A percentile compares a stretch with the other conserved stretches of the same genome.
These are phyloP conservation scores for Apiotrichum gracile DNA, from an alignment of 1,284 basidiomycete species.

Conservation along the genomic window DNA sequence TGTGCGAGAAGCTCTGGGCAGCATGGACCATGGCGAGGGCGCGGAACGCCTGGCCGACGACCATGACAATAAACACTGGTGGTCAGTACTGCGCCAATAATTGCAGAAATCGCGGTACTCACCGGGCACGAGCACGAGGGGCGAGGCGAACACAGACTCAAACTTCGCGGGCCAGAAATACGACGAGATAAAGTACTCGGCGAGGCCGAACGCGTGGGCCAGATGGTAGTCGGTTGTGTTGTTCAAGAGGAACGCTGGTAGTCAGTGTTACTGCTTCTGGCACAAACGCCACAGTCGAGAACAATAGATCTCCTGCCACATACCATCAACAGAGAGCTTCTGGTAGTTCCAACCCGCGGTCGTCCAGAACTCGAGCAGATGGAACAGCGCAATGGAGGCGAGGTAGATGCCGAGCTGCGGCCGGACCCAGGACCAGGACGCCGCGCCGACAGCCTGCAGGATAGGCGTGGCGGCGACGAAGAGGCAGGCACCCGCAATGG, in stretches of 20 bases:
- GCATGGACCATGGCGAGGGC: constrained; percentile 95
- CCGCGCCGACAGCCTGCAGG: constrained; percentile 12
- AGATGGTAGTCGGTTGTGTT: constrained; percentile 81
- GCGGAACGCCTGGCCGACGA: constrained; percentile 70
- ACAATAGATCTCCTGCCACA: too few species aligned
- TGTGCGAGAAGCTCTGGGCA: constrained; percentile 85
- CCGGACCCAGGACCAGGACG: constrained; percentile 58
- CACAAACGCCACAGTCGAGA: too few species aligned
- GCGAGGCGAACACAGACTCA: constrained; percentile 10
- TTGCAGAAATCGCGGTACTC: neutral
- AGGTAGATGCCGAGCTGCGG: constrained; percentile 76
- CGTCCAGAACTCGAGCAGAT: constrained; percentile 89
- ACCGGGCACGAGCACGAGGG: constrained; percentile 45
- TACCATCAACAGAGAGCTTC: constrained; percentile 89
- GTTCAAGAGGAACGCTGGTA: constrained; percentile 82
- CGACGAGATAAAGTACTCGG: constrained; percentile 70
- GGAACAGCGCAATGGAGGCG: constrained; percentile 75
- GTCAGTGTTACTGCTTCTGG: too few species aligned
- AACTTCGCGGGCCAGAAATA: constrained; percentile 54
- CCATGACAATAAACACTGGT: constrained; percentile 49
- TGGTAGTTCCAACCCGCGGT: constrained; percentile 93
- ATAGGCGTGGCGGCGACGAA: constrained; percentile 51
- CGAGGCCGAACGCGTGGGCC: constrained; percentile 70
- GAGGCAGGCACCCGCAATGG: constrained; percentile 39
- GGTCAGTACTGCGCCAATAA: neutral